Base-by-base conservation (phyloP, 2,329 filamentous ascomycete species). In the Xylaria hypoxylon region DNA sequence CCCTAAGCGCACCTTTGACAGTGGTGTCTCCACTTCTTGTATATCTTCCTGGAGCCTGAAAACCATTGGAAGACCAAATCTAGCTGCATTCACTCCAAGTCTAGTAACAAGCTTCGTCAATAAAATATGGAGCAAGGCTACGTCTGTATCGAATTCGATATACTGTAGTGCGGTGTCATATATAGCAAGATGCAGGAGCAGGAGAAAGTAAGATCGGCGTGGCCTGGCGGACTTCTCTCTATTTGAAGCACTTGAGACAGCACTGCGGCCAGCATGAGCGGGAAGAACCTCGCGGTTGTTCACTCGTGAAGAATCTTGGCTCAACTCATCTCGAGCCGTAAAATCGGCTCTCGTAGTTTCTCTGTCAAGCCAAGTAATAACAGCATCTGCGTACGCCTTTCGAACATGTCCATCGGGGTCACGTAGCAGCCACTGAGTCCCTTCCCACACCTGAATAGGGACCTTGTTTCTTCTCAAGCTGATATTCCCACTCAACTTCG, bases 371-470 rank as follows among this genome's bases (percentile, higher is more conserved):
- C 95, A 99, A 0, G 92, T 92, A 45, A 92, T 79, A 17, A 98
- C 79, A 4, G 93, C 92, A 77, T 97, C 93, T 6, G 90, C 88
- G 72, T 98, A 99, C 0, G 94, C 92, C 76, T 90, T 90, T 60
- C 94, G 89, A 38, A 98, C 94, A 35, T 88, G 85, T 35, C 88
- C 88, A 73, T 94, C 90, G 0, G 88, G 85, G 74, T 97, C 95
- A 42, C 92, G 89, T 22, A 98, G 82, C 50, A 98, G 87, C 92
- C 93, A 97, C 68, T 97, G 93, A 0, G 94, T 97, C n/a, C 93
- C 93, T 78, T 98, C 94, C 96, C 96, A 99, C 0, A 94, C 91
- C 61, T 92, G 87, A 8, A 97, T 85, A 0, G 92, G 90, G 0
- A 96, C 92, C 45, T 85, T 88, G 76, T 91, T 92, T 69, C 94